Evolutionary conservation across 2,329 filamentous ascomycete genomes (phyloP).

Genomic region (Microdochium trichocladiopsis): DNA sequence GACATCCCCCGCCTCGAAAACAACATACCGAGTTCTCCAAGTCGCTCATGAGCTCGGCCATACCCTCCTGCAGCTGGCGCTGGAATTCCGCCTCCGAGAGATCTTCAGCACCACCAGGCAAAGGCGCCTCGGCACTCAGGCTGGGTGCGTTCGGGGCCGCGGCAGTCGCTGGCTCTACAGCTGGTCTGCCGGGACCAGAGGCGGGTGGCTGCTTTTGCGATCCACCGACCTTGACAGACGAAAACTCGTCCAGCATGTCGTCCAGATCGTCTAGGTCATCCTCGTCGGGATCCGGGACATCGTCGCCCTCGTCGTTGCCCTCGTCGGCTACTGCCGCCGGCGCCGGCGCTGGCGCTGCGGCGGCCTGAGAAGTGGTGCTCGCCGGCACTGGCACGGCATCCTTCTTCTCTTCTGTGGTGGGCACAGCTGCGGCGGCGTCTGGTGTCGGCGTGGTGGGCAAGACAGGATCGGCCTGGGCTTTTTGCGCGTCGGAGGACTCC

Average conservation of each 20-base stretch:
- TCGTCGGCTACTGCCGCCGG: conserved; percentile 14
- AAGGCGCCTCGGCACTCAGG: conserved; percentile 14
- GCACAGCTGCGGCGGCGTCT: no score
- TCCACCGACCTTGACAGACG: conserved; percentile 50
- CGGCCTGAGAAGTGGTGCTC: neutral
- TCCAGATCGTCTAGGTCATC: conserved; percentile 90
- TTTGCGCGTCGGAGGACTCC: no score
- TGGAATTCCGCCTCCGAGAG: conserved; percentile 72
- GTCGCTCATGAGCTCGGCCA: conserved; percentile 75
- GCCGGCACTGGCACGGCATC: no score
- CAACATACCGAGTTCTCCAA: conserved; percentile 51
- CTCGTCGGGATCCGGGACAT: conserved; percentile 83
- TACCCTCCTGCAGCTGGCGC: conserved; percentile 80
- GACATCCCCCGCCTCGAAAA: no score
- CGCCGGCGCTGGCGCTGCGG: conserved; percentile 14
- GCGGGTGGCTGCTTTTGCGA: conserved; percentile 1
- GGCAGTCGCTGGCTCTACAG: conserved; percentile 2
- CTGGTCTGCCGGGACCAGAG: conserved; percentile 11
- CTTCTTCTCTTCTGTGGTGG: no score
- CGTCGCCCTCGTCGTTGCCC: conserved; percentile 44
- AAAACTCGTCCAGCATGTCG: conserved; percentile 92
- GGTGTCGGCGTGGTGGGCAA: no score
- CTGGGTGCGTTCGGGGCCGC: conserved; percentile 5
- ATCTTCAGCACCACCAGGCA: conserved; percentile 26
- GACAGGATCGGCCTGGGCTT: no score